Base-by-base conservation (phyloP, 2,329 filamentous ascomycete species). In the Alternaria arborescens region DNA sequence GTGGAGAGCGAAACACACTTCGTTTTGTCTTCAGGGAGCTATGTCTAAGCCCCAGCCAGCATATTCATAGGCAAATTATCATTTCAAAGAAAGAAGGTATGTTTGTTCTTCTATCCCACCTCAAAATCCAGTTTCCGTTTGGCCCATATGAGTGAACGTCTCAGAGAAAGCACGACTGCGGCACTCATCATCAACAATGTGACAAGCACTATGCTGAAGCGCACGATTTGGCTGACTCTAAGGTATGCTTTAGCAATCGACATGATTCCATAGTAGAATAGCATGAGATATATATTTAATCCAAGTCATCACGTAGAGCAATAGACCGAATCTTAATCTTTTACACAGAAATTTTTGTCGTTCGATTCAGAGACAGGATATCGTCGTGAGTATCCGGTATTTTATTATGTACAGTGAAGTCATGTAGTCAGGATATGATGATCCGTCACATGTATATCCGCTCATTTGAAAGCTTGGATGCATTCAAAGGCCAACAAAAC, bases 401-500 rank as follows among this genome's bases (percentile, higher is more conserved):
- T 1, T 10, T 38, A n/a, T 36, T 50, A 50, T 50, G 8, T 50
- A 50, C 46, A 50, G 18, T 38, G 34, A 50, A 50, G 46, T 50
- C 36, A 36, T 52, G 4, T 38, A 41, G 16, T 22, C 26, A 18
- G 34, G 36, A 3, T 20, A 14, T 6, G n/a, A 20, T 52, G 16
- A 30, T 41, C 34, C n/a, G 36, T 18, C 20, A 38, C n/a, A 38
- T 26, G 46, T 32, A 2, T n/a, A 30, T 38, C n/a, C 5, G 34
- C 34, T 41, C 24, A 52, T 22, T n/a, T 0, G 10, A 50, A 16
- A 18, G 32, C 22, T 12, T 3, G 16, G 3, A 11, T 2, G 20
- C 46, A 6, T 47, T 32, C 5, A 2, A 50, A 36, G 46, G 32
- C 5, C 3, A 18, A 6, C 5, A 30, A 48, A 24, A 50, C 46